Conservation (phyloP, 73 alveolate species). For the Durusdinium trenchii region DNA sequence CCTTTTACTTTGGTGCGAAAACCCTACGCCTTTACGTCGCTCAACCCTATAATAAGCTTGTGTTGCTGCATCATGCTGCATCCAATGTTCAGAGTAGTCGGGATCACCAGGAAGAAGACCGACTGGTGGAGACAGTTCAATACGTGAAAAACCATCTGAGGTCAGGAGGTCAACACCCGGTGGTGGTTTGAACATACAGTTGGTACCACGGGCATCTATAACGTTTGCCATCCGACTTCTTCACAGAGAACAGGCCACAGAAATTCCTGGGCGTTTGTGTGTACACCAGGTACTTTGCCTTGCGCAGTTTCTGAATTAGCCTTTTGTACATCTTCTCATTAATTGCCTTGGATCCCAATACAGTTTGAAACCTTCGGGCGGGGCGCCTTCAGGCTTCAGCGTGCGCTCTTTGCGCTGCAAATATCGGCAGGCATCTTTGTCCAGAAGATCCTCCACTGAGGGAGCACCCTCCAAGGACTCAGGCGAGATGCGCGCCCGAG, state of each 20-base stretch:
- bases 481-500: constrained; percentile 45
- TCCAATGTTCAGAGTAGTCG: neutral
- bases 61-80: neutral
- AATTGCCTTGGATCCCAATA: constrained; percentile 18
- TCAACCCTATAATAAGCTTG: neutral
- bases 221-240: constrained; percentile 27
- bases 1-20: too few species aligned
- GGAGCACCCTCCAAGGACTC: neutral
- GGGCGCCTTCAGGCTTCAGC: neutral
- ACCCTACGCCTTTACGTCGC: constrained; percentile 77
- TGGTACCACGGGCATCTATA: constrained; percentile 60
- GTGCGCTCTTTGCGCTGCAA: constrained; percentile 47
- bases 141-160: constrained; percentile 32
- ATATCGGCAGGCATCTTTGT: constrained; percentile 5
- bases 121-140: neutral
- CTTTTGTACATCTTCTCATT: neutral
- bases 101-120: neutral
- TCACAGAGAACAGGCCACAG: constrained; percentile 35
- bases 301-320: constrained; percentile 5
- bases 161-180: constrained; percentile 31
- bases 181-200: neutral
- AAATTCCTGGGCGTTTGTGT: constrained; percentile 9
- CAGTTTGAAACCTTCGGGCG: neutral
- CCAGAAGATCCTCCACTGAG: constrained; percentile 7
- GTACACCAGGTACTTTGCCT: constrained; percentile 28